These are phyloP conservation scores for Lecanosticta acicola DNA, from an alignment of 2,329 filamentous ascomycete species.

Conservation along the genomic window DNA sequence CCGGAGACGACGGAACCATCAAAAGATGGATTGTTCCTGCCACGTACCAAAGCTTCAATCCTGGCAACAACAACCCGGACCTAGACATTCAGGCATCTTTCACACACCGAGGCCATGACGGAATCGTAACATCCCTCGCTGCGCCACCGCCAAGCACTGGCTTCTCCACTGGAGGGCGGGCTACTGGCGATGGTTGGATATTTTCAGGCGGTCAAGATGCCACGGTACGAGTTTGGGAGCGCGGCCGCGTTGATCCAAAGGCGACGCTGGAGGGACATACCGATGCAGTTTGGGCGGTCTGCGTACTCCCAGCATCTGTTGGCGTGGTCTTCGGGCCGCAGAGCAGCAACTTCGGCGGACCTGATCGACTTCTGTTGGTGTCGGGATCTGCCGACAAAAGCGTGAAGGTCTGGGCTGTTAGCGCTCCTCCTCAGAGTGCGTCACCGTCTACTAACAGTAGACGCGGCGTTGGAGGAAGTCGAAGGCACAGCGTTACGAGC, in stretches of 20 bases:
- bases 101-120: slow-evolving; percentile 89
- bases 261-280: slow-evolving; percentile 85
- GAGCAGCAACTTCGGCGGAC: slow-evolving; percentile 64
- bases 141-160: slow-evolving; percentile 83
- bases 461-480: slow-evolving; percentile 65
- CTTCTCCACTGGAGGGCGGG: slow-evolving; percentile 82
- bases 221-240: slow-evolving; percentile 91
- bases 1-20: slow-evolving; percentile 89
- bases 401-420: slow-evolving; percentile 91
- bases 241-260: slow-evolving; percentile 89
- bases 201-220: slow-evolving; percentile 95
- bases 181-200: slow-evolving; percentile 92
- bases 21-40: slow-evolving; percentile 94
- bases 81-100: slow-evolving; percentile 91
- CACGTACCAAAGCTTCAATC: slow-evolving; percentile 55
- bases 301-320: slow-evolving; percentile 78
- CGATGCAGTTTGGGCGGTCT: slow-evolving; percentile 93
- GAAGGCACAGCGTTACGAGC: slow-evolving; percentile 88
- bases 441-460: slow-evolving; percentile 71
- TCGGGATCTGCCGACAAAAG: slow-evolving; percentile 88
- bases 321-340: slow-evolving; percentile 68
- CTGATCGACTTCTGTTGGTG: slow-evolving; percentile 82
- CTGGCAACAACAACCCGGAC: slow-evolving; percentile 58
- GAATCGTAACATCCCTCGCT: slow-evolving; percentile 78
- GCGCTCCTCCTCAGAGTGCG: slow-evolving; percentile 76